These are phyloP conservation scores for Schizosaccharomyces lindneri DNA, from an alignment of 805 yeast genomes.

Conservation along the genomic window DNA sequence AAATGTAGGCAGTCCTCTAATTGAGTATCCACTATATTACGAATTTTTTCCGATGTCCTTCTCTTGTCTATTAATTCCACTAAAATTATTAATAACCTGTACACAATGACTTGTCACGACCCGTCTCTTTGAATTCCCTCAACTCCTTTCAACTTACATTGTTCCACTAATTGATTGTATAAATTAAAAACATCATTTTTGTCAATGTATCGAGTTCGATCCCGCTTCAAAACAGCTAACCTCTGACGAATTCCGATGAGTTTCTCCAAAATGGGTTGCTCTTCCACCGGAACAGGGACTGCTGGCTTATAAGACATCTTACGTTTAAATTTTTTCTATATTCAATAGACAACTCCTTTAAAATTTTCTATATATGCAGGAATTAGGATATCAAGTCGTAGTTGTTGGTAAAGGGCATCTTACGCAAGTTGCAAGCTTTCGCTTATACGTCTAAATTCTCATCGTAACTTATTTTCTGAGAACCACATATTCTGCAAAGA, in stretches of 20 bases:
- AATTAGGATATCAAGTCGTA: no score
- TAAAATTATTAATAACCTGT: background rate
- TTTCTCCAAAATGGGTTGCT: conserved; percentile 12
- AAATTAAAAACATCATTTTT: background rate
- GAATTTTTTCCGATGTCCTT: background rate
- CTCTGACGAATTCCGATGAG: conserved; percentile 11
- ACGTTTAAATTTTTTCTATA: background rate
- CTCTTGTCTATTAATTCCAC: background rate
- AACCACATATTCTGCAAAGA: no score
- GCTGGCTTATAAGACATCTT: background rate
- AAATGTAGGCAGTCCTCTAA: conserved; percentile 80
- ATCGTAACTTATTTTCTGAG: no score
- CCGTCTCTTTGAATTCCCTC: background rate
- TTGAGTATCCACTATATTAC: conserved; percentile 35
- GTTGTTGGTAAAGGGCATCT: no score
- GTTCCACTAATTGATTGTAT: conserved; percentile 1
- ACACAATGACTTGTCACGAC: background rate
- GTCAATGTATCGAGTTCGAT: conserved; percentile 10
- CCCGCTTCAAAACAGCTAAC: conserved; percentile 13
- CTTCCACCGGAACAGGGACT: conserved; percentile 12
- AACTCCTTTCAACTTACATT: background rate
- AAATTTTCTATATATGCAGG: background rate
- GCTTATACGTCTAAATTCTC: no score
- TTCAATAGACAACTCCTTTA: background rate
- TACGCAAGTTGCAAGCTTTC: no score